phyloP scores from a whole-genome alignment of 768 basidiomycete genomes.

The Suillus subalutaceus region DNA sequence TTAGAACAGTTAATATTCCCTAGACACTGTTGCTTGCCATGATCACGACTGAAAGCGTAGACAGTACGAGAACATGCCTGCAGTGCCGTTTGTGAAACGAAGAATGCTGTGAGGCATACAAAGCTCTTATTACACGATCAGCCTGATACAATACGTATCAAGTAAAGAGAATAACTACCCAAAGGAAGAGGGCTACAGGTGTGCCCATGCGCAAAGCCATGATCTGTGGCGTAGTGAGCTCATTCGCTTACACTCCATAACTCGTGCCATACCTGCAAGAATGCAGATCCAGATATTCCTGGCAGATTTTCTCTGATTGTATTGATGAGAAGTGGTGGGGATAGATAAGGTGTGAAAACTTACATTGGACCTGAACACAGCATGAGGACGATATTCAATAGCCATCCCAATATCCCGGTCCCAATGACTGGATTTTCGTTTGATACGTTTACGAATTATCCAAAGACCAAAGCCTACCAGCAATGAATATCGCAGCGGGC shows the following conservation, averaged over 20 bases:
- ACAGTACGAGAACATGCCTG: constrained; percentile 84
- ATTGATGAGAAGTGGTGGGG: neutral
- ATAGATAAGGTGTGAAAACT: constrained; percentile 27
- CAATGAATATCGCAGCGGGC: constrained; percentile 64
- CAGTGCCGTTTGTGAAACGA: constrained; percentile 78
- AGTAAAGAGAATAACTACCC: constrained; percentile 47
- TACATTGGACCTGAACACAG: constrained; percentile 80
- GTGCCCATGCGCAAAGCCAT: constrained; percentile 78
- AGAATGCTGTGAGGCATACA: constrained; percentile 86
- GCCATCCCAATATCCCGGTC: constrained; percentile 79
- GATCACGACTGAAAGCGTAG: constrained; percentile 84
- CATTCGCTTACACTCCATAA: neutral
- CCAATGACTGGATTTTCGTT: constrained; percentile 54
- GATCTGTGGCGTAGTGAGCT: constrained; percentile 47
- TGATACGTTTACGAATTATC: constrained; percentile 2
- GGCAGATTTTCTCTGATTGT: constrained; percentile 59
- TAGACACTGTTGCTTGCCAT: constrained; percentile 44
- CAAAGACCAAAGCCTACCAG: constrained; percentile 32
- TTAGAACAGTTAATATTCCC: constrained; percentile 7
- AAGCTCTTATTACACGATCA: constrained; percentile 46
- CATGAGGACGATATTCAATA: constrained; percentile 86
- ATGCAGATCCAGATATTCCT: constrained; percentile 69
- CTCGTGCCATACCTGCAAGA: constrained; percentile 55
- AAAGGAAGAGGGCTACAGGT: constrained; percentile 73
- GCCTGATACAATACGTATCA: neutral